Evolutionary conservation across 2,329 filamentous ascomycete species (phyloP).

Genomic region (Alternaria sp.): DNA sequence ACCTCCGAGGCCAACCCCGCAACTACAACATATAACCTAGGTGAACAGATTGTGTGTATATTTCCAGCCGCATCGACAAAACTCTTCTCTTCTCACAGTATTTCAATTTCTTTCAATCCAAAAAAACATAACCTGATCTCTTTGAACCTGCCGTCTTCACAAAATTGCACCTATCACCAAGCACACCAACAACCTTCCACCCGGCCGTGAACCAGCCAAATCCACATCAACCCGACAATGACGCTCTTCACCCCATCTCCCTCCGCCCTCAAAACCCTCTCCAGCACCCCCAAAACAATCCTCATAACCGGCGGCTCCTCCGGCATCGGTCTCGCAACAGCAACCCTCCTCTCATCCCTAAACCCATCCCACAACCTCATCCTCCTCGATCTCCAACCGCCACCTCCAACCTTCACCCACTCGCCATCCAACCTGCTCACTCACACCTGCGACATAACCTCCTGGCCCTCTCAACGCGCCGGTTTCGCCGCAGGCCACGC

Average conservation of each 20-base stretch:
- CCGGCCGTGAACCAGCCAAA: background rate
- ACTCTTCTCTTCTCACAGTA: too few relatives aligned
- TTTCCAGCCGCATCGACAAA: background rate
- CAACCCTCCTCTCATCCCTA: constrained; percentile 47
- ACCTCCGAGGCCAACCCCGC: constrained; percentile 13
- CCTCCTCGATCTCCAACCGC: constrained; percentile 49
- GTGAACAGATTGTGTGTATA: constrained; percentile 9
- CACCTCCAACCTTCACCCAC: constrained; percentile 43
- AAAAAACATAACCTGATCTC: too few relatives aligned
- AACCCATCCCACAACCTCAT: constrained; percentile 51
- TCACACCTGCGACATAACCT: constrained; percentile 54
- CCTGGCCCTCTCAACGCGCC: constrained; percentile 54
- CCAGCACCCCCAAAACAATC: constrained; percentile 39
- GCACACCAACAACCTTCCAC: too few relatives aligned
- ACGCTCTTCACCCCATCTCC: constrained; percentile 33
- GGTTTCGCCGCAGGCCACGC: constrained; percentile 52
- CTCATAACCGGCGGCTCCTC: constrained; percentile 51
- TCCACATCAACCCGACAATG: constrained; percentile 18
- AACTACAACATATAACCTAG: constrained; percentile 19
- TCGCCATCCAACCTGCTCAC: constrained; percentile 37
- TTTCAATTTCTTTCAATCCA: too few relatives aligned
- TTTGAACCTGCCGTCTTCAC: background rate
- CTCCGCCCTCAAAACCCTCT: constrained; percentile 25
- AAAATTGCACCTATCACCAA: background rate
- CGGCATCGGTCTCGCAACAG: constrained; percentile 52